Evolutionary conservation across 2,329 filamentous ascomycete genomes (phyloP), one percentile per base, ranked within the genome.

Genomic region (Sodiomyces alkalinus): DNA sequence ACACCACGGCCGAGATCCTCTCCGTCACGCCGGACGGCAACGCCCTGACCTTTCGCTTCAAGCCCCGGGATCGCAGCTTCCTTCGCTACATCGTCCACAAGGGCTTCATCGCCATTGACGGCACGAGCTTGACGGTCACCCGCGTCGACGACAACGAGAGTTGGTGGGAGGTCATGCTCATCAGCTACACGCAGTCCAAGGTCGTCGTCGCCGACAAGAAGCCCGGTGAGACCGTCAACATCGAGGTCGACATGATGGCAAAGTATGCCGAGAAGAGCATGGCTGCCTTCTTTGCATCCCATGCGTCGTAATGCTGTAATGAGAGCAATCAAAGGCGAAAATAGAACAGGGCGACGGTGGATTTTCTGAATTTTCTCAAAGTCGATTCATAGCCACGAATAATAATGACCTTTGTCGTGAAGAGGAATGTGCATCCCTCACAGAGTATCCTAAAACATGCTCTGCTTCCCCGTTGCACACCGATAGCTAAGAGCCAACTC

Each of bases 141-240:
- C 67, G 70, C 40, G 87, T 96, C 17, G 59, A 87, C 43, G 87
- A 94, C 51, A 65, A 48, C 4, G 68, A 73, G 39, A 75, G 78
- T 22, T 92, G 83, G 51, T 94, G 77, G 70, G 90, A 96, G 66
- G 79, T 98, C 27, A 98, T 98, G 90, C 63, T 98, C 36, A 94
- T 98, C 51, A 71, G 80, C 7, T 98, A 98, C 54, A 94, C 90
- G 8, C 90, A 96, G 59, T 82, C 87, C 54, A 80, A 80, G 52
- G 76, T 98, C 11, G 78, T 92, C 11, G 74, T 83, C 37, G 81
- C 80, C 3, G 62, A 60, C 29, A 94, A 94, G 68, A 62, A 68
- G 53, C 56, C 67, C 17, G 85, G 86, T 3, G 82, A 92, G 5
- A 68, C 74, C 27, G 81, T 93, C 35, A 94, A 94, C 46, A 70